These are phyloP conservation scores for Helicocarpus griseus DNA, from an alignment of 2,329 filamentous ascomycete genomes.

Conservation along the genomic window DNA sequence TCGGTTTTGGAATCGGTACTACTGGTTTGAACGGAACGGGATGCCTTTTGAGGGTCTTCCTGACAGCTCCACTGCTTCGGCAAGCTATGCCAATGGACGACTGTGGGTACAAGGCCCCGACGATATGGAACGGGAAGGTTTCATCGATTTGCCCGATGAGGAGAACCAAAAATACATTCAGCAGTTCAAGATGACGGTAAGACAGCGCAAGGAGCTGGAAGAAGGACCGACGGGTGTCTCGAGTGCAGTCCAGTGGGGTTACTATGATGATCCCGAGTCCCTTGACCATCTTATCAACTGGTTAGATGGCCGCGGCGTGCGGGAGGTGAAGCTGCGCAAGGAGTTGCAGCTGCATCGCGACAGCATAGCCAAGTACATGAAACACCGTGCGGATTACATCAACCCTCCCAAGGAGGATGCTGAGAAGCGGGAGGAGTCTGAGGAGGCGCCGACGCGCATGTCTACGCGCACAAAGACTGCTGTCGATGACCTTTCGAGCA, in stretches of 20 bases:
- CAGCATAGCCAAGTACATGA: slow-evolving; percentile 69
- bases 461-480: slow-evolving; percentile 55
- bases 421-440: slow-evolving; percentile 40
- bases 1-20: slow-evolving; percentile 96
- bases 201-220: slow-evolving; percentile 74
- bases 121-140: slow-evolving; percentile 74
- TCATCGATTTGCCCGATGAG: slow-evolving; percentile 66
- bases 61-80: slow-evolving; percentile 74
- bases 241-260: slow-evolving; percentile 82
- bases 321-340: slow-evolving; percentile 80
- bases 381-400: slow-evolving; percentile 66
- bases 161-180: slow-evolving; percentile 65
- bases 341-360: slow-evolving; percentile 70
- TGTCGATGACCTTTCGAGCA: slow-evolving; percentile 26
- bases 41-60: slow-evolving; percentile 92
- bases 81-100: slow-evolving; percentile 85
- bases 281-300: slow-evolving; percentile 73
- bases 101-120: slow-evolving; percentile 96
- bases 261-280: slow-evolving; percentile 69
- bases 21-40: slow-evolving; percentile 97
- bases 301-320: slow-evolving; percentile 77
- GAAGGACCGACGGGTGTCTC: slow-evolving; percentile 55
- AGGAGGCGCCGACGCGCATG: slow-evolving; percentile 44
- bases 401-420: slow-evolving; percentile 41
- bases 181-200: slow-evolving; percentile 71